A percentile compares a stretch with the other conserved stretches of the same genome.
Evolutionary conservation across 1,139 yeast species (phyloP).

Genomic region (Candida pseudoviswanathii): DNA sequence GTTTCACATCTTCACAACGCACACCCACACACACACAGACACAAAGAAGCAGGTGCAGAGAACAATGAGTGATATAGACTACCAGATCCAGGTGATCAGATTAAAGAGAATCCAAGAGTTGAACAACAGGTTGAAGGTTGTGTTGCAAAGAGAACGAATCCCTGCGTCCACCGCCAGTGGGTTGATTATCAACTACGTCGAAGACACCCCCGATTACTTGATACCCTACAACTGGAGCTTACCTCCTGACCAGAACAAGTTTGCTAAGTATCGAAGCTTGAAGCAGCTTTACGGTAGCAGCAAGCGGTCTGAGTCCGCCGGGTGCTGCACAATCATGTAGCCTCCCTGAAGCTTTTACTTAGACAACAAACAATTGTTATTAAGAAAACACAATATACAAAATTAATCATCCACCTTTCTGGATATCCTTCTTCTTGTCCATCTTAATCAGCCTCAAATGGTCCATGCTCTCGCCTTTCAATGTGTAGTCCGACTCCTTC

Average conservation of each 20-base stretch:
- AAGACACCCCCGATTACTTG: conserved; percentile 53
- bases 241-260: conserved; percentile 50
- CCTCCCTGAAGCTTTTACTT: no score
- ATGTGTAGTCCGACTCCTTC: conserved; percentile 41
- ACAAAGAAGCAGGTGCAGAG: conserved; percentile 8
- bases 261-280: conserved; percentile 30
- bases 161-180: conserved; percentile 70
- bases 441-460: conserved; percentile 46
- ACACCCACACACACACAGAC: background rate
- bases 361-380: background rate
- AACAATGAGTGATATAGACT: conserved; percentile 23
- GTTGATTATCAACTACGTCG: conserved; percentile 44
- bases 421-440: conserved; percentile 44
- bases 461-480: conserved; percentile 38
- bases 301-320: conserved; percentile 17
- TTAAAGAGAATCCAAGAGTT: conserved; percentile 65
- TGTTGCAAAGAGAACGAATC: conserved; percentile 59
- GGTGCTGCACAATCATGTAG: conserved; percentile 51
- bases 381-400: background rate
- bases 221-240: conserved; percentile 55
- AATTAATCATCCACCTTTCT: conserved; percentile 35
- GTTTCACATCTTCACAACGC: background rate
- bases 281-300: conserved; percentile 12
- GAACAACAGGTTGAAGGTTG: conserved; percentile 55
- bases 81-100: conserved; percentile 48